These are phyloP conservation scores for Sarocladium kiliense DNA, from an alignment of 2,329 filamentous ascomycete species.

Conservation along the genomic window DNA sequence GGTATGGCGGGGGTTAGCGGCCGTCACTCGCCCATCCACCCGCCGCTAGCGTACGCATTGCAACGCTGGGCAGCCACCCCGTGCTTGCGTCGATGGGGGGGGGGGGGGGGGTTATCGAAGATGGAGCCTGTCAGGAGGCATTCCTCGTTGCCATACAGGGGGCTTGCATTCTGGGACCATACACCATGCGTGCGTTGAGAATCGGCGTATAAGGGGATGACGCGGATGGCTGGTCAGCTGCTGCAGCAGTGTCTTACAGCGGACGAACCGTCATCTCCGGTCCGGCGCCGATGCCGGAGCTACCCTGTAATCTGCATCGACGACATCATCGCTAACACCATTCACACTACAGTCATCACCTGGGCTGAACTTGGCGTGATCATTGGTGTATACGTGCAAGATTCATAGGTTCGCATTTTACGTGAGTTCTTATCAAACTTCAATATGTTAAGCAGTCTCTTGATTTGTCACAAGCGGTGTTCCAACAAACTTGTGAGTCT, in stretches of 20 bases:
- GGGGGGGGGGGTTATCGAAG: no score
- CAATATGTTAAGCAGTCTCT: no score
- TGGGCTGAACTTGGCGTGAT: background rate
- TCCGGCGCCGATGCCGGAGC: conserved; percentile 6
- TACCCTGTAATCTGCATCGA: background rate
- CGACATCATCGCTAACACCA: background rate
- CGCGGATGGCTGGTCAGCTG: background rate
- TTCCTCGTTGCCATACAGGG: no score
- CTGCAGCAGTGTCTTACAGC: background rate
- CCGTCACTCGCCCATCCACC: background rate
- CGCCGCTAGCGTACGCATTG: conserved; percentile 3
- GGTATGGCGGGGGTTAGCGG: conserved; percentile 2
- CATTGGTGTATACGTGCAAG: background rate
- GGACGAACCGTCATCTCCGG: background rate
- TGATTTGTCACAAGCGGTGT: no score
- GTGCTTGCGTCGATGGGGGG: background rate
- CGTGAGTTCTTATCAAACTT: background rate
- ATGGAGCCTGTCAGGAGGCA: background rate
- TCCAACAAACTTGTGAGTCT: no score
- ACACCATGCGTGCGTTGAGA: background rate
- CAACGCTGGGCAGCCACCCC: background rate
- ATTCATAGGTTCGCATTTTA: background rate
- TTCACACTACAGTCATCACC: background rate
- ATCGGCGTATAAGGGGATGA: background rate
- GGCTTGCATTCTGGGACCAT: no score